Percentiles rank a stretch among this genome's conserved stretches.
phyloP scores from a whole-genome alignment of 257 asterid species.

The Solanum pimpinellifolium region DNA sequence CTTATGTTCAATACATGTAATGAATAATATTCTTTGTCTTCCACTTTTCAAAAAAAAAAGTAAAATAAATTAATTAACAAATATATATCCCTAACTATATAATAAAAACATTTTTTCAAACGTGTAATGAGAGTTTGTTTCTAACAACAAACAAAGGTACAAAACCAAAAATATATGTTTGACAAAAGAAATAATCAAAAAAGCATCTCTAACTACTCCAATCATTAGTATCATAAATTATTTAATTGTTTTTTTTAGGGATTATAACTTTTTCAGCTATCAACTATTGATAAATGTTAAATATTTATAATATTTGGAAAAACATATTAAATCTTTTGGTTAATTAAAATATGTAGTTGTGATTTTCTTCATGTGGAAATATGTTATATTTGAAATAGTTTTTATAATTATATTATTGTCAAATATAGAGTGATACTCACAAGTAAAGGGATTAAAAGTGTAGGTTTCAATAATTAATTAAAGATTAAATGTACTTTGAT shows the following conservation, averaged over 20 bases:
- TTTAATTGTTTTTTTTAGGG: background rate
- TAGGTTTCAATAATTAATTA: background rate
- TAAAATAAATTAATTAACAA: background rate
- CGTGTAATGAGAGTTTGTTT: slow-evolving; percentile 8
- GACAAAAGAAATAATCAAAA: background rate
- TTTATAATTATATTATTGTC: background rate
- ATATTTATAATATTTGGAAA: background rate
- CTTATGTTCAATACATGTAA: background rate
- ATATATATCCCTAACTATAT: background rate
- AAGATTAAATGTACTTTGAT: background rate
- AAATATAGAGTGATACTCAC: background rate
- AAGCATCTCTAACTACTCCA: slow-evolving; percentile 17
- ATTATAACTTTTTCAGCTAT: background rate
- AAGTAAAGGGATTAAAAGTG: background rate
- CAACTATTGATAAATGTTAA: background rate
- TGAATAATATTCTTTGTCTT: slow-evolving; percentile 1
- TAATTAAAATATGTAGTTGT: background rate
- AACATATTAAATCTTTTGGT: background rate
- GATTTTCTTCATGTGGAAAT: background rate
- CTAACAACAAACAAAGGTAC: slow-evolving; percentile 6
- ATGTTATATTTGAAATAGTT: background rate
- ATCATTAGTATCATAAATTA: background rate
- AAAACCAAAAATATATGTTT: background rate
- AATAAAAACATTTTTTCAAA: background rate
- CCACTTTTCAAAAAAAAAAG: slow-evolving; percentile 1